Base-by-base conservation (phyloP, 768 basidiomycete species). In the Termitomyces sp. region DNA sequence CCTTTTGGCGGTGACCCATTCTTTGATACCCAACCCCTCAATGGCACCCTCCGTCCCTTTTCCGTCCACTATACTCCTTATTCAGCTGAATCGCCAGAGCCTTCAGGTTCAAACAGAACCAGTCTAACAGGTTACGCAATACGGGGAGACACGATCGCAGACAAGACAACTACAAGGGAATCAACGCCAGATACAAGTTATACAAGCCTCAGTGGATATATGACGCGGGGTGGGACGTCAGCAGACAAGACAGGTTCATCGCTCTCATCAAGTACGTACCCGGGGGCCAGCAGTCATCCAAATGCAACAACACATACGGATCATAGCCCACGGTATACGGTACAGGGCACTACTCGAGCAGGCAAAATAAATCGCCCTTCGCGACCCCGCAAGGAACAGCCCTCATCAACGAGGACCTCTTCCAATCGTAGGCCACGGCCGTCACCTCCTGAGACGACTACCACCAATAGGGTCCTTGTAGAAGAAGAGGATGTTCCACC, bases 401-500 rank as follows among this genome's bases (percentile, higher is more conserved):
- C 36, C 4, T 24, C 37, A 10, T 10, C 37, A 5, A 47, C 16
- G 20, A 48, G 20, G 20, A 18, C n/a, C 27, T 30, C 48, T 27
- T 33, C 27, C 9, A 32, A 47, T 47, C 7, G 13, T 7, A 18
- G 26, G 18, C 24, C 57, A 18, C 51, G 30, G 24, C 39, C 46
- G 16, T n/a, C n/a, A n/a, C 46, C 34, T 42, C 9, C 6, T n/a
- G 43, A 12, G 5, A 10, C 27, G 44, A 22, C 34, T 42, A 44
- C 34, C 3, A 57, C 56, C 7, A 54, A 24, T 10, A 53, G 57
- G 45, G n/a, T 47, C 12, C 22, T 26, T 42, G 37, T 3, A 18
- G 52, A 47, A 26, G 57, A 52, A 3, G 57, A 58, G 45, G 57
- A 58, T 22, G 24, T 39, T 16, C 57, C 45, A 27, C 57, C 57